Conservation (phyloP, 176 grass and related monocot genomes). For the Avena eriantha region DNA sequence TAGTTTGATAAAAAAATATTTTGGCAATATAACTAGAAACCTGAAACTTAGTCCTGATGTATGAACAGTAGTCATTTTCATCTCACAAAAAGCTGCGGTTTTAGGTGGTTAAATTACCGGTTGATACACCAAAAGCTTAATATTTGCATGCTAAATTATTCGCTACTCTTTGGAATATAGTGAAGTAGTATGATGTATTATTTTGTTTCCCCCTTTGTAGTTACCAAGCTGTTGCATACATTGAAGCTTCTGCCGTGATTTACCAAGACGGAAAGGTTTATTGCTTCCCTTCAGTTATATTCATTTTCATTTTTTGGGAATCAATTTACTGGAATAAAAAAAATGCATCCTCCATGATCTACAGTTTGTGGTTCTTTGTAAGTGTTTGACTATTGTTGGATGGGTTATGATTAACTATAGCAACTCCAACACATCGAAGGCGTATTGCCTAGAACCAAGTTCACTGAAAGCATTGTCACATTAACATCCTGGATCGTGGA, state of each 20-base stretch:
- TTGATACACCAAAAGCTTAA: constrained; percentile 21
- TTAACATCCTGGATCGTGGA: background rate
- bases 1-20: constrained; percentile 14
- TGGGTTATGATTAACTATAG: constrained; percentile 20
- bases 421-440: constrained; percentile 10
- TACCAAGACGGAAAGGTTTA: constrained; percentile 97
- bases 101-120: background rate
- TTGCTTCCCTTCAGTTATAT: constrained; percentile 33
- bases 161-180: background rate
- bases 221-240: constrained; percentile 97
- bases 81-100: constrained; percentile 6
- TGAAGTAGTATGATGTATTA: constrained; percentile 9
- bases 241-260: constrained; percentile 96
- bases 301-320: constrained; percentile 7
- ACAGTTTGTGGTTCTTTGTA: background rate
- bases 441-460: constrained; percentile 4
- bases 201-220: constrained; percentile 49
- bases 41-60: constrained; percentile 10
- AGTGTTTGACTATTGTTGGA: constrained; percentile 13
- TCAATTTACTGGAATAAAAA: background rate
- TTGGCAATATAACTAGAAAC: background rate
- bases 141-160: constrained; percentile 14
- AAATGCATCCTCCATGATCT: constrained; percentile 27
- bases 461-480: background rate
- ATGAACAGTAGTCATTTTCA: background rate